Evolutionary conservation across 192 early-diverging fungal genomes (phyloP), one percentile per base, ranked within the genome.

Genomic region (Linnemannia hyalina): DNA sequence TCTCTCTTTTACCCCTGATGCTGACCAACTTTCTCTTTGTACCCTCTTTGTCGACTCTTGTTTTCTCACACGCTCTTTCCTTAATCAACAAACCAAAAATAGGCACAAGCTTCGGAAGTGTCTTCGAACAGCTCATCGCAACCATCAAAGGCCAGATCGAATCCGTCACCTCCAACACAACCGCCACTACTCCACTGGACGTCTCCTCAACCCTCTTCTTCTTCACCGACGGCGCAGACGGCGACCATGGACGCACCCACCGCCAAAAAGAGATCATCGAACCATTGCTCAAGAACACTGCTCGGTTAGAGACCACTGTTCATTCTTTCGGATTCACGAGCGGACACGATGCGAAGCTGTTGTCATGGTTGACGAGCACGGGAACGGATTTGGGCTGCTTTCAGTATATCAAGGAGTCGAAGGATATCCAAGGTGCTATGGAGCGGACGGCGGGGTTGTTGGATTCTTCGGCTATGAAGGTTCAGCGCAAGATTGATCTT

Each of bases 301-400:
- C 71, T 22, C 36, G 71, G 1, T 70, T 86, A 8, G 78, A 81
- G 42, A 57, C 84, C 0, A 81, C 84, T 6, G 80, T 90, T 18
- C 89, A 90, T 42, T 83, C 86, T 0, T 82, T 90, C 52, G 89
- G 89, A 23, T 90, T 90, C 71, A 83, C 86, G 1, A 74, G 46
- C 13, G 35, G 40, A 46, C 89, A 90, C 49, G 89, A 90, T 65
- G 86, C 89, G 2, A 80, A 78, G 7, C 38, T 90, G 32, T 47
- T 90, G 76, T 83, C 83, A 11, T 90, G 89, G 89, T 71, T 90
- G 52, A 90, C 89, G 2, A 86, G 76, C 36, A 16, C 68, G n/a
- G 89, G 89, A 18, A 77, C 79, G 4, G 79, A 90, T 47, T 73
- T 73, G 60, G 89, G 89, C 11, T 88, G 87, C 63, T 90, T 90